These are phyloP conservation scores for Pleoardoris graminearum DNA, from an alignment of 2,329 filamentous ascomycete genomes.

Conservation along the genomic window DNA sequence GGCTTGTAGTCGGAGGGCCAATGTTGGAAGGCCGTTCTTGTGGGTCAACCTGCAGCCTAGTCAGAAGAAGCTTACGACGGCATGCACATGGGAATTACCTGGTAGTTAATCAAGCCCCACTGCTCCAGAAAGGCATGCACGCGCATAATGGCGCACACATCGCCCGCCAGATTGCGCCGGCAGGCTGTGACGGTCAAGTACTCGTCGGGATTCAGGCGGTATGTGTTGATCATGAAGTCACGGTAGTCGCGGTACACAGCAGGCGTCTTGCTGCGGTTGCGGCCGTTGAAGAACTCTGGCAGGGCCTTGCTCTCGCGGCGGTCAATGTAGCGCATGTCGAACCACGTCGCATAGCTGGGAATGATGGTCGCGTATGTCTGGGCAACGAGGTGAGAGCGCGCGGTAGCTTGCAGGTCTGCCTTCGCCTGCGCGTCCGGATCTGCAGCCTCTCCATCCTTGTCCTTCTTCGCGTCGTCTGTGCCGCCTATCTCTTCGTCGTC, in stretches of 20 bases:
- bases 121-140: constrained; percentile 97
- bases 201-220: constrained; percentile 91
- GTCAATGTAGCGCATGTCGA: constrained; percentile 94
- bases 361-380: constrained; percentile 96
- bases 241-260: constrained; percentile 98
- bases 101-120: constrained; percentile 98
- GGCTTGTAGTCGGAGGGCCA: constrained; percentile 93
- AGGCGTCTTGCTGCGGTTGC: constrained; percentile 97
- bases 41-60: constrained; percentile 76
- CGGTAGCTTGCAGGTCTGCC: constrained; percentile 78
- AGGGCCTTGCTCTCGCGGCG: constrained; percentile 91
- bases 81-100: constrained; percentile 61
- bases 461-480: constrained; percentile 44
- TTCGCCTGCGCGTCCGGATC: constrained; percentile 68
- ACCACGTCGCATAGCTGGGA: constrained; percentile 98
- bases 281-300: constrained; percentile 97
- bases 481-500: constrained; percentile 73
- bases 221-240: constrained; percentile 99
- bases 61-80: constrained; percentile 4
- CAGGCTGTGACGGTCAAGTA: constrained; percentile 98
- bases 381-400: constrained; percentile 86
- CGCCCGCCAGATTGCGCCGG: constrained; percentile 88
- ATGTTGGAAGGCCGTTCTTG: constrained; percentile 94
- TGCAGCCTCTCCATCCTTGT: constrained; percentile 40
- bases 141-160: constrained; percentile 98